Evolutionary conservation across 169 alveolate genomes (phyloP).

Genomic region (Eimeria mitis): DNA sequence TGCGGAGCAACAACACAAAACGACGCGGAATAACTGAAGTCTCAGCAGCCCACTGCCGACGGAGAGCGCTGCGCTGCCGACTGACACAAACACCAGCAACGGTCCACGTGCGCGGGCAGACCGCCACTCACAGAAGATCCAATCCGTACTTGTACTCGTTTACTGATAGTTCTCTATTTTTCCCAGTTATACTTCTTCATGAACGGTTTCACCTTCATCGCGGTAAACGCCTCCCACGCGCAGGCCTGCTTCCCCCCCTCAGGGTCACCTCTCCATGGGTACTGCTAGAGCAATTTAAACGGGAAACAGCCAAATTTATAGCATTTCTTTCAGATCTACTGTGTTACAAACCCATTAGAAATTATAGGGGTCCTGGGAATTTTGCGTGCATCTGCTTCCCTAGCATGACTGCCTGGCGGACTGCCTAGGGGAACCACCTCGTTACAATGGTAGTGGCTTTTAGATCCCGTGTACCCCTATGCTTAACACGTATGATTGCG

Average conservation of each 20-base stretch:
- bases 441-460: neutral
- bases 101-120: neutral
- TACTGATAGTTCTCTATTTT: neutral
- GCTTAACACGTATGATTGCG: neutral
- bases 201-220: neutral
- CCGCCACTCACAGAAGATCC: neutral
- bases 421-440: neutral
- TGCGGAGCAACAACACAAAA: neutral
- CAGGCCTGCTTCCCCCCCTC: neutral
- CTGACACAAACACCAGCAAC: constrained; percentile 5
- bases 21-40: neutral
- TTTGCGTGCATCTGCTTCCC: neutral
- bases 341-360: neutral
- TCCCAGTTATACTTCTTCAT: neutral
- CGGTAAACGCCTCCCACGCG: neutral
- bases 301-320: neutral
- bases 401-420: neutral
- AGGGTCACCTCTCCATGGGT: neutral
- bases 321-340: neutral
- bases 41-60: neutral
- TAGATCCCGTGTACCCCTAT: neutral
- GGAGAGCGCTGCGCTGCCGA: constrained; percentile 32
- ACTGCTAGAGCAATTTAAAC: neutral
- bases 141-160: neutral
- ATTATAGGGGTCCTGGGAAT: neutral